Percentiles rank a stretch among this genome's conserved stretches.
These are phyloP conservation scores for Annulohypoxylon stygium DNA, from an alignment of 495 filamentous ascomycete species.

Conservation along the genomic window DNA sequence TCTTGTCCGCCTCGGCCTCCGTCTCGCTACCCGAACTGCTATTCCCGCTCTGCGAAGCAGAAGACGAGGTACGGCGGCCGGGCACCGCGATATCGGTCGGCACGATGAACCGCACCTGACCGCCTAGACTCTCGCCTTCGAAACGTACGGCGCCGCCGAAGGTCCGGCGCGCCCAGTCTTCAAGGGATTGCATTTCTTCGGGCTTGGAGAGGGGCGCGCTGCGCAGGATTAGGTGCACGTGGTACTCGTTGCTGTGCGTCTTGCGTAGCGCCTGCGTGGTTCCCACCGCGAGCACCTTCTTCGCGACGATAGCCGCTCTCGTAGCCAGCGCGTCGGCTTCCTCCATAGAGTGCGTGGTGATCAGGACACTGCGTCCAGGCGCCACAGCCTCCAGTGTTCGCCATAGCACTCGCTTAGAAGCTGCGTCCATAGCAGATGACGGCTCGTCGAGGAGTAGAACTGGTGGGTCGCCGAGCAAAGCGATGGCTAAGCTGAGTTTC, in stretches of 20 bases:
- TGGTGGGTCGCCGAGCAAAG: conserved; percentile 74
- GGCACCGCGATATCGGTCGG: conserved; percentile 55
- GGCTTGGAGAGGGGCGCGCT: conserved; percentile 71
- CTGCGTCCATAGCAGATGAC: conserved; percentile 73
- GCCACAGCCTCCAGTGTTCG: conserved; percentile 65
- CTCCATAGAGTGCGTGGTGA: conserved; percentile 78
- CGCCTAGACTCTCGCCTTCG: conserved; percentile 76
- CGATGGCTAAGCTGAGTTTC: conserved; percentile 74
- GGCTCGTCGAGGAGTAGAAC: conserved; percentile 75
- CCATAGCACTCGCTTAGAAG: conserved; percentile 74
- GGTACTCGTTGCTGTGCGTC: conserved; percentile 66
- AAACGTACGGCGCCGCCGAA: conserved; percentile 66
- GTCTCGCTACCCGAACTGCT: not conserved
- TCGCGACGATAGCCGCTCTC: conserved; percentile 71
- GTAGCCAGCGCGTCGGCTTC: conserved; percentile 74
- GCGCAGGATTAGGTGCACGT: conserved; percentile 73
- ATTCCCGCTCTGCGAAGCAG: not conserved
- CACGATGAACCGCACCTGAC: conserved; percentile 77
- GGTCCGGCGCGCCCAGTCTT: conserved; percentile 66
- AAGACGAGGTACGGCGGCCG: not conserved
- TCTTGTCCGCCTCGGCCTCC: conserved; percentile 1
- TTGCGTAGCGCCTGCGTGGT: conserved; percentile 66
- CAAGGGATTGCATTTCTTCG: conserved; percentile 69
- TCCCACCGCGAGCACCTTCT: conserved; percentile 71
- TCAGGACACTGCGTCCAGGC: conserved; percentile 63